Conservation (phyloP, 352 stramenopile genomes). For the Phytopythium helicoides region DNA sequence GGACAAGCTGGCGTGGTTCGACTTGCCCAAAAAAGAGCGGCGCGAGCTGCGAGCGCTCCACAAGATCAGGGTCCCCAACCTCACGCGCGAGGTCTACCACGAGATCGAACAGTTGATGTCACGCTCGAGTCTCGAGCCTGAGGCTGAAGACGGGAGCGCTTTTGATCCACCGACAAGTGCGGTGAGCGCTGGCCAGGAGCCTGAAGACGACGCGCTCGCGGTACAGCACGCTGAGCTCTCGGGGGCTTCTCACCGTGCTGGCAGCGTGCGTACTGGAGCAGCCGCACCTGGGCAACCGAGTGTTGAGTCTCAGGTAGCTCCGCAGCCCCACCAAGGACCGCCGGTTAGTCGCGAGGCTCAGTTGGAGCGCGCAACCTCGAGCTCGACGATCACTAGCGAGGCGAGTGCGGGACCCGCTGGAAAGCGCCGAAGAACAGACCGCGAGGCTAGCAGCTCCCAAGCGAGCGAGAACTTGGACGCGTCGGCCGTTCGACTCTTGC, state of each 20-base stretch:
- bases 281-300: too few species aligned
- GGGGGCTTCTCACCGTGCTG: too few species aligned
- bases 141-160: not conserved
- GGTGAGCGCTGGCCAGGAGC: too few species aligned
- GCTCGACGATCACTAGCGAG: not conserved
- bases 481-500: slow-evolving; percentile 11
- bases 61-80: slow-evolving; percentile 41
- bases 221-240: too few species aligned
- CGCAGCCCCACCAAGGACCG: too few species aligned
- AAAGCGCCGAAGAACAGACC: not conserved
- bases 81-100: slow-evolving; percentile 35
- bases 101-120: slow-evolving; percentile 42
- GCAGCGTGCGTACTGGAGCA: too few species aligned
- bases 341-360: too few species aligned
- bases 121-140: slow-evolving; percentile 18
- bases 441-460: not conserved
- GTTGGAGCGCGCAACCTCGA: too few species aligned
- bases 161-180: too few species aligned
- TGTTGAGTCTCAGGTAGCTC: too few species aligned
- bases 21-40: slow-evolving; percentile 48
- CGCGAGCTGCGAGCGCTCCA: slow-evolving; percentile 36
- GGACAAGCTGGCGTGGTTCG: slow-evolving; percentile 42
- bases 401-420: not conserved
- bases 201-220: too few species aligned
- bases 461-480: slow-evolving; percentile 6